Evolutionary conservation across 2,329 filamentous ascomycete genomes (phyloP).

Genomic region (Colletotrichum zoysiae): DNA sequence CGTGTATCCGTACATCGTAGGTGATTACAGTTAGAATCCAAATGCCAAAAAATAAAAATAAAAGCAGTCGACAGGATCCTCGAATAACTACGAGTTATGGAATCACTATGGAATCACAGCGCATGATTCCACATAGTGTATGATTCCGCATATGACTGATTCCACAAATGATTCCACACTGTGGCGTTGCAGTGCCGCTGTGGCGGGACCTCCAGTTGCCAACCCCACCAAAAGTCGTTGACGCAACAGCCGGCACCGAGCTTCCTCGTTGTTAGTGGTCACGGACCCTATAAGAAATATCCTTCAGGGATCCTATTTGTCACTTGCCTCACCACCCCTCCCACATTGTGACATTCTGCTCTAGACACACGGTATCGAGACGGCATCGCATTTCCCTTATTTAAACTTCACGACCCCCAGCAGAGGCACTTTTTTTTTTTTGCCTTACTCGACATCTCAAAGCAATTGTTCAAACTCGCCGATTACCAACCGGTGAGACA

Average conservation of each 20-base stretch:
- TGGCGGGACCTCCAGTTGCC: slow-evolving; percentile 19
- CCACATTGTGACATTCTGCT: slow-evolving; percentile 15
- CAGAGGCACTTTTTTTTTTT: background rate
- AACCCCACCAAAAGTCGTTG: slow-evolving; percentile 37
- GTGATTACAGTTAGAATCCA: background rate
- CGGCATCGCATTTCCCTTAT: background rate
- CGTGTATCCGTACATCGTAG: background rate
- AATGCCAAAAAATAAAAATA: background rate
- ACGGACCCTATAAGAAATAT: slow-evolving; percentile 5
- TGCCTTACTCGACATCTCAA: background rate
- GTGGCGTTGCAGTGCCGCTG: slow-evolving; percentile 30
- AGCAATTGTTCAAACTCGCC: background rate
- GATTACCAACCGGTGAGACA: background rate
- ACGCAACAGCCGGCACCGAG: slow-evolving; percentile 29
- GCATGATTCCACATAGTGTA: slow-evolving; percentile 20
- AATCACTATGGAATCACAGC: slow-evolving; percentile 29
- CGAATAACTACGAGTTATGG: slow-evolving; percentile 4
- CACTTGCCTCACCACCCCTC: slow-evolving; percentile 28
- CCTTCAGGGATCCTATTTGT: slow-evolving; percentile 35
- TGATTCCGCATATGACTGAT: too few relatives aligned
- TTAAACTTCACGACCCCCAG: slow-evolving; percentile 22
- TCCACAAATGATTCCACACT: background rate
- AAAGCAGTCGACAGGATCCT: background rate
- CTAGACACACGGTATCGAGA: slow-evolving; percentile 14
- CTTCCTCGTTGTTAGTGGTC: slow-evolving; percentile 8